Conservation (phyloP, 768 basidiomycete species). For the Tulasnella sp. region DNA sequence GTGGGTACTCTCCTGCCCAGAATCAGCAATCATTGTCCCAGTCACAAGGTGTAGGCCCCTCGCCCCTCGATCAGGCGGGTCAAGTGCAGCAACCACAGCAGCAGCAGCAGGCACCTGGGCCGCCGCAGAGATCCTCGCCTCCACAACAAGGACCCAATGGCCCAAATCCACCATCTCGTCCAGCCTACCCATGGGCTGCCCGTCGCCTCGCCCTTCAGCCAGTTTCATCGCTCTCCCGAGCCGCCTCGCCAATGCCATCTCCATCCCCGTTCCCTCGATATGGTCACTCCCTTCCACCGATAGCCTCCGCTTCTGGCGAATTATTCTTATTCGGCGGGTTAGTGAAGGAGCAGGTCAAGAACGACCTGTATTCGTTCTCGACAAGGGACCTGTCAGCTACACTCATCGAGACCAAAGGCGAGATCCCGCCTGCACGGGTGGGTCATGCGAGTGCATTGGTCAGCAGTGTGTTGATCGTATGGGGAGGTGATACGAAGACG, state of each 20-base stretch:
- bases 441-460: conserved; percentile 95
- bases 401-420: conserved; percentile 77
- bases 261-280: conserved; percentile 93
- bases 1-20: conserved; percentile 20
- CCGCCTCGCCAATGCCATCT: conserved; percentile 56
- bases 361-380: conserved; percentile 89
- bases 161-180: conserved; percentile 27
- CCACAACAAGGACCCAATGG: neutral
- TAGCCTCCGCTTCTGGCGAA: conserved; percentile 68
- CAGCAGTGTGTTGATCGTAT: conserved; percentile 89
- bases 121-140: neutral
- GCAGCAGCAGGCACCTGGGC: neutral
- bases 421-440: conserved; percentile 81
- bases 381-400: conserved; percentile 67
- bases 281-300: conserved; percentile 81
- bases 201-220: conserved; percentile 60
- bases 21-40: conserved; percentile 24
- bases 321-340: conserved; percentile 96
- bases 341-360: conserved; percentile 76
- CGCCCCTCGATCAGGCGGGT: neutral
- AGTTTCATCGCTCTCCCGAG: conserved; percentile 51
- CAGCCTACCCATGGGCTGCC: conserved; percentile 75
- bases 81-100: neutral
- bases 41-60: neutral
- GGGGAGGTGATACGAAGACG: conserved; percentile 92